These are phyloP conservation scores for Solanum infundibuliforme DNA, from an alignment of 257 asterid genomes.

Conservation along the genomic window DNA sequence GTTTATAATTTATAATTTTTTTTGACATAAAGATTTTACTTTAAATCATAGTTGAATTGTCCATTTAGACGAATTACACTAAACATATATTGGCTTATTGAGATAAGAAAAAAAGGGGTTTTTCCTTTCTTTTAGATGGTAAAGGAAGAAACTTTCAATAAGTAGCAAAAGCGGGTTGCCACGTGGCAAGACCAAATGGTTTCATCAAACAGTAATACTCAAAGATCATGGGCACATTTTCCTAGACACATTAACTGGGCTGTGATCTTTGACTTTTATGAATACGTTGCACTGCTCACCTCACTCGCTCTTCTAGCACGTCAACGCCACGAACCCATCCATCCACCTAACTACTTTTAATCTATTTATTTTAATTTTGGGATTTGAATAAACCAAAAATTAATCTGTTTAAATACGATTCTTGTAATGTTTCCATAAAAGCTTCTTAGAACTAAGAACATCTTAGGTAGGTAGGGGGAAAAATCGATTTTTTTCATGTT, in stretches of 20 bases:
- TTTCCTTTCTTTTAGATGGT: not conserved
- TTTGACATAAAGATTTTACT: not conserved
- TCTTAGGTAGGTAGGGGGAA: not conserved
- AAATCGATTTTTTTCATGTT: too few relatives aligned
- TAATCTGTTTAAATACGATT: not conserved
- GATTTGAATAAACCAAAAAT: not conserved
- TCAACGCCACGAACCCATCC: not conserved
- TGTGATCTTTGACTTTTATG: slow-evolving; percentile 16
- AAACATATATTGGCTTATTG: not conserved
- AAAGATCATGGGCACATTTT: slow-evolving; percentile 23
- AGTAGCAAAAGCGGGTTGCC: slow-evolving; percentile 5
- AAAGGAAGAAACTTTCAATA: not conserved
- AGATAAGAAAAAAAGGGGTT: not conserved
- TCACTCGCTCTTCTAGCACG: slow-evolving; percentile 1
- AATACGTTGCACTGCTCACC: not conserved
- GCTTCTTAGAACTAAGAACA: not conserved
- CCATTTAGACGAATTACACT: too few relatives aligned
- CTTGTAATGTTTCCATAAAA: not conserved
- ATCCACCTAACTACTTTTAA: not conserved
- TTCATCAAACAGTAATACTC: slow-evolving; percentile 4
- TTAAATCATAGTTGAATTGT: too few relatives aligned
- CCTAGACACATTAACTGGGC: slow-evolving; percentile 15
- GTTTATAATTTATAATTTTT: too few relatives aligned
- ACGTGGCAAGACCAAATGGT: not conserved
- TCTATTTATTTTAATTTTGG: not conserved